phyloP scores from a whole-genome alignment of 306 rosid genomes.

The Styphnolobium japonicum region DNA sequence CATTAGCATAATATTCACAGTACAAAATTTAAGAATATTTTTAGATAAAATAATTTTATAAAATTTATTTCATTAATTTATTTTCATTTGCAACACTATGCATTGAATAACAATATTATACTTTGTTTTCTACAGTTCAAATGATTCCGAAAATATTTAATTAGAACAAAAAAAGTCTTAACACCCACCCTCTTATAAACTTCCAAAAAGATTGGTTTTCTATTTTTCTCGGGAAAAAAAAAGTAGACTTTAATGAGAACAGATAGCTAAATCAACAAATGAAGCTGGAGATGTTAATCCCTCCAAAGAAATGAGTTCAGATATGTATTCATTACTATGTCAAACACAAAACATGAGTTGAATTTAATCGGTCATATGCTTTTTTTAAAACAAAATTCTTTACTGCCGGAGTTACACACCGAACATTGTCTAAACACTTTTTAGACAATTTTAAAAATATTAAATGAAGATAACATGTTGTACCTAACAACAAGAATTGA shows the following conservation, averaged over 20 bases:
- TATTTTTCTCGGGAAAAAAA: no score
- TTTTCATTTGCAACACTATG: background rate
- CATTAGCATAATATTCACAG: background rate
- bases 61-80: no score
- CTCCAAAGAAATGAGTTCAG: background rate
- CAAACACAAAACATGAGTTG: background rate
- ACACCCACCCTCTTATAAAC: background rate
- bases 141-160: background rate
- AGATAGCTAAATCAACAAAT: background rate
- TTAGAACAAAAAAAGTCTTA: background rate
- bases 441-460: background rate
- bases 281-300: background rate
- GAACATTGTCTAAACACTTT: background rate
- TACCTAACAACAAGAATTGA: background rate
- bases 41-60: no score
- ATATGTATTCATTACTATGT: background rate
- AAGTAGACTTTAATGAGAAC: no score
- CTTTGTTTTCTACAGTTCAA: background rate
- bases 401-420: background rate
- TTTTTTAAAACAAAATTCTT: no score
- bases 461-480: background rate
- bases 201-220: no score
- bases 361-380: no score
- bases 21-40: no score
- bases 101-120: background rate